These are phyloP conservation scores for Fusarium chlamydosporum DNA, from an alignment of 2,329 filamentous ascomycete species.

Conservation along the genomic window DNA sequence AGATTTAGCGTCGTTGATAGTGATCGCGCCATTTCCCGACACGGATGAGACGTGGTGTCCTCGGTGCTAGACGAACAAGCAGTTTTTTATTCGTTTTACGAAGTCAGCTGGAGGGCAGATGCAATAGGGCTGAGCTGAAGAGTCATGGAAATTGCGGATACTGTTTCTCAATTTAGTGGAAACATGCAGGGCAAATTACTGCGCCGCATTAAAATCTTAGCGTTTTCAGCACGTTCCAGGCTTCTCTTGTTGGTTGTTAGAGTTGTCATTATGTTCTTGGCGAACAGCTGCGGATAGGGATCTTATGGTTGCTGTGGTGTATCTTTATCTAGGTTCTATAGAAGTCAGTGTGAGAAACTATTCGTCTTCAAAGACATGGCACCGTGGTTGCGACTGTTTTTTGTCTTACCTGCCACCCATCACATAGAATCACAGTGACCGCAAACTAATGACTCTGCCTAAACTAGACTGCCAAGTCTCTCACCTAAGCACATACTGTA, in stretches of 20 bases:
- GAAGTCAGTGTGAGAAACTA: too few species aligned
- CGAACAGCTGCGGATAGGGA: neutral
- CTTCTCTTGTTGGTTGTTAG: neutral
- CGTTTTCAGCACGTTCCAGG: neutral
- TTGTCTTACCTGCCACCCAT: too few species aligned
- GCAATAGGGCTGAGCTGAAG: neutral
- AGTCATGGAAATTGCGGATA: neutral
- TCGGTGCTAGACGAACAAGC: neutral
- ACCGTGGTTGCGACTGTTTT: too few species aligned
- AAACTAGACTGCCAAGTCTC: neutral
- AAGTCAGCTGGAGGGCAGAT: too few species aligned
- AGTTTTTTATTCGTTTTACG: neutral
- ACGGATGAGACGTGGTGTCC: too few species aligned
- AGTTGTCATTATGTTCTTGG: neutral
- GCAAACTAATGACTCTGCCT: neutral
- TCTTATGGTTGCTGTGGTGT: neutral
- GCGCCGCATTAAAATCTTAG: neutral
- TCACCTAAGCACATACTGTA: constrained; percentile 6
- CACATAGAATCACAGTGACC: neutral
- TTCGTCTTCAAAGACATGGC: too few species aligned
- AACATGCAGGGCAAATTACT: neutral
- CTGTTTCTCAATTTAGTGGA: neutral
- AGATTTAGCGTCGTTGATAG: too few species aligned
- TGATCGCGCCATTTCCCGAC: too few species aligned
- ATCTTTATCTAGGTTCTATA: too few species aligned